Evolutionary conservation across 1,139 yeast species (phyloP), one percentile per base, ranked within the genome.

Genomic region (Diutina siamensis): DNA sequence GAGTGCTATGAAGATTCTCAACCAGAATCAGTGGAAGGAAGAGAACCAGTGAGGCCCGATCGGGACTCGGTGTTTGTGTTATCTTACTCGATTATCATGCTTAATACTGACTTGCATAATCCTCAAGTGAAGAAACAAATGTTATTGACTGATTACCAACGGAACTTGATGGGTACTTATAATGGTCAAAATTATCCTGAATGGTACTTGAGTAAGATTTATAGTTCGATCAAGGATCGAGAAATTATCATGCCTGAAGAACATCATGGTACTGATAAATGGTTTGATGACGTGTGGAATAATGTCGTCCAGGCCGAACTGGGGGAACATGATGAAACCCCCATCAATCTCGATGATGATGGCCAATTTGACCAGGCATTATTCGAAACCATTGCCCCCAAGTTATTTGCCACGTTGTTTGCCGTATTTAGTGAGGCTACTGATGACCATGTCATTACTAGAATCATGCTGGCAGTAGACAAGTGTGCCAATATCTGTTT

Each of bases 161-260:
- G 77, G 52, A 92, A 92, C 57, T 68, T 94, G 49, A 74, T 87
- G 50, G 95, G 95, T 7, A 82, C 86, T 25, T 79, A 80, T 57
- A 82, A 82, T 53, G 77, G 79, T 7, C 74, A 76, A 40, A 92
- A 89, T 61, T 89, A 85, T 64, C 95, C 95, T 1, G 76, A 73
- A 42, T 84, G 94, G 92, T 88, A 86, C 55, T 68, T 92, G 52
- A 78, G 82, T 48, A 84, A 77, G 52, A 87, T 92, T 35, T 94
- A 84, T 60, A 67, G 73, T 35, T 83, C 95, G 1, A 89, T 94
- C 48, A 75, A 78, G 52, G 87, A 83, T 47, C 76, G 85, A 46
- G 99, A 94, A 62, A 92, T 92, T 51, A 87, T 94, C 47, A 86
- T 94, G 89, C 97, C 98, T 0, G 98, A 92, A 55, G 99, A 94